Base-by-base conservation (phyloP, 306 rosid species). In the Alnus glutinosa region DNA sequence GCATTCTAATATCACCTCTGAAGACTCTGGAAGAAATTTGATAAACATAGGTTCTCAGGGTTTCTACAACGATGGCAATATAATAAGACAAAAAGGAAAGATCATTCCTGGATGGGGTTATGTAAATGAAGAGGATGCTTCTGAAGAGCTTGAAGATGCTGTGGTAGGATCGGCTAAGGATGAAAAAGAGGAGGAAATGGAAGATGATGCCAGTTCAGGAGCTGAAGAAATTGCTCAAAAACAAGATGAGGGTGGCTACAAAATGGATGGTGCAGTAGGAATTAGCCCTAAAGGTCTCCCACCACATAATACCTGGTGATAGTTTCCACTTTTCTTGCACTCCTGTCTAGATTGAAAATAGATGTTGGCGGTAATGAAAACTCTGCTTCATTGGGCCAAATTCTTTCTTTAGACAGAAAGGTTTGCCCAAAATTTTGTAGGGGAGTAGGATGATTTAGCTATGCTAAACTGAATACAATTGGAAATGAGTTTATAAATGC, bases 151-250 rank as follows among this genome's bases (percentile, higher is more conserved):
- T 47, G 84, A 84, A 77, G 83, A 77, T 74, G 84, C 47, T 36
- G 80, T 77, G 23, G 52, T 75, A 71, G 75, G 84, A 82, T 85
- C 86, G 77, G 64, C 72, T 7, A 85, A 83, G 74, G 83, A 82
- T 51, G 89, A 82, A 81, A 76, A 79, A 61, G 82, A 85, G 49
- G 88, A 81, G 23, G 89, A 71, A 44, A 77, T 73, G 84, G 83
- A 34, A 73, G 86, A 81, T 57, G 77, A 84, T 62, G 34, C 75
- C 70, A 84, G 80, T 85, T 88, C 86, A 4, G 82, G 42, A 62
- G 82, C 47, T 2, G 85, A 83, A 78, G 89, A 85, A 19, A 47
- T 76, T 83, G 76, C 36, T 52, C 42, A 5, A 55, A 55, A 71
- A 69, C 81, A 75, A 50, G 62, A 70, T 44, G 52, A 70, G 14